Percentiles rank a stretch among this genome's conserved stretches.
These are phyloP conservation scores for Vicia villosa DNA, from an alignment of 306 rosid species.

Conservation along the genomic window DNA sequence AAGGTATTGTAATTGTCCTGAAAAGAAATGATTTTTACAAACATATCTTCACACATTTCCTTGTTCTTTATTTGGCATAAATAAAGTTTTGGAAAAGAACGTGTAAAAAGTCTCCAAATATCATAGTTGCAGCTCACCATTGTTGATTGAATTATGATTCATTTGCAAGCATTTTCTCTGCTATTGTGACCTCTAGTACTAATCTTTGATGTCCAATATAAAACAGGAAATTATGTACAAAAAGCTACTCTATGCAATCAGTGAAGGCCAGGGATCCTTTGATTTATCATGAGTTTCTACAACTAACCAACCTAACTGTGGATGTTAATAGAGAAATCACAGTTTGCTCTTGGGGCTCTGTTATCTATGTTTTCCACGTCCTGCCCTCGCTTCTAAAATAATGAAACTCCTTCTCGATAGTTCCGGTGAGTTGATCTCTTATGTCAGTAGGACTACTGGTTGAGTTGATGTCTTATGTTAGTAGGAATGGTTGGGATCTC, in stretches of 20 bases:
- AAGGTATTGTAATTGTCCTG: conserved; percentile 49
- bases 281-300: conserved; percentile 87
- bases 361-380: conserved; percentile 48
- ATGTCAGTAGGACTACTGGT: conserved; percentile 32
- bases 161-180: not conserved
- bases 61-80: conserved; percentile 4
- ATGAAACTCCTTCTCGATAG: conserved; percentile 47
- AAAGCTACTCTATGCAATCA: conserved; percentile 95
- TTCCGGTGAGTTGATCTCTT: conserved; percentile 45
- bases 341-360: conserved; percentile 48
- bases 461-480: conserved; percentile 37
- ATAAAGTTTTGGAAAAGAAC: not conserved
- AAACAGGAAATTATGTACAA: conserved; percentile 91
- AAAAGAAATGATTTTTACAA: not conserved
- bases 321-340: conserved; percentile 61
- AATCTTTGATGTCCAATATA: conserved; percentile 12
- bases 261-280: conserved; percentile 98
- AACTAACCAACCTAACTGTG: conserved; percentile 49
- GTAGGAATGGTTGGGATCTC: not conserved
- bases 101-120: conserved; percentile 17
- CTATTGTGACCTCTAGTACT: conserved; percentile 6
- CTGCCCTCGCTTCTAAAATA: conserved; percentile 51
- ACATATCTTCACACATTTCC: not conserved
- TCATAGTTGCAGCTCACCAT: not conserved
- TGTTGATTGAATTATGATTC: not conserved